Base-by-base conservation (phyloP, 2,329 filamentous ascomycete genomes). In the Tolypocladium nubicola region DNA sequence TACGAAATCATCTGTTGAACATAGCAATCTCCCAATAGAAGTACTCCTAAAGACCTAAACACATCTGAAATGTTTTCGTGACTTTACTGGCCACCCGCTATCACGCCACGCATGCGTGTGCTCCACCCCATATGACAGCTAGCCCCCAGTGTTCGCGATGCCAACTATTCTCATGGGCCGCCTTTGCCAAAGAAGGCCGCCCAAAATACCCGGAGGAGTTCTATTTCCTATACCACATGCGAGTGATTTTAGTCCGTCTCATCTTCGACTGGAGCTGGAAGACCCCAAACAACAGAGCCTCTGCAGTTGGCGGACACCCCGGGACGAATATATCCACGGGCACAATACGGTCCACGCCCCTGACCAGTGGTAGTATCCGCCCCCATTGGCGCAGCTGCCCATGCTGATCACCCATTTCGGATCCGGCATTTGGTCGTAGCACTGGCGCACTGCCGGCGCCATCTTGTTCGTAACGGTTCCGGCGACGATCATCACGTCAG, bases 351-450 rank as follows among this genome's bases (percentile, higher is more conserved):
- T 91, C 88, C 66, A 86, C 88, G 7, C 88, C 88, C 56, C 88
- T 79, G 45, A 86, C 84, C 43, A 92, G 74, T 92, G 89, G 72
- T 92, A 92, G 76, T 92, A 92, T 54, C 89, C 89, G 59, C 89
- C 89, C 54, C 89, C 88, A 72, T 92, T 92, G 60, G 89, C 88
- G 71, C 89, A 93, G 67, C 85, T 89, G 14, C 89, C 89, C 89
- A 93, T 92, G 65, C 84, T 88, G 66, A 84, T 73, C 64, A 92
- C 90, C 90, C 90, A 95, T 68, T 87, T 81, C 16, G 90, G 90
- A 43, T 96, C 90, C 30, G 90, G 90, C 90, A 96, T 96, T 78
- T 96, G 91, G 73, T 96, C 91, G 76, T 96, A 96, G 61, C 94
- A 87, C 75, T 93, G 89, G 72, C 91, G 82, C 68, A 96, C 77